A percentile compares a stretch with the other conserved stretches of the same genome.
Conservation (phyloP, 2,329 filamentous ascomycete genomes). For the Xylariaceae sp. region DNA sequence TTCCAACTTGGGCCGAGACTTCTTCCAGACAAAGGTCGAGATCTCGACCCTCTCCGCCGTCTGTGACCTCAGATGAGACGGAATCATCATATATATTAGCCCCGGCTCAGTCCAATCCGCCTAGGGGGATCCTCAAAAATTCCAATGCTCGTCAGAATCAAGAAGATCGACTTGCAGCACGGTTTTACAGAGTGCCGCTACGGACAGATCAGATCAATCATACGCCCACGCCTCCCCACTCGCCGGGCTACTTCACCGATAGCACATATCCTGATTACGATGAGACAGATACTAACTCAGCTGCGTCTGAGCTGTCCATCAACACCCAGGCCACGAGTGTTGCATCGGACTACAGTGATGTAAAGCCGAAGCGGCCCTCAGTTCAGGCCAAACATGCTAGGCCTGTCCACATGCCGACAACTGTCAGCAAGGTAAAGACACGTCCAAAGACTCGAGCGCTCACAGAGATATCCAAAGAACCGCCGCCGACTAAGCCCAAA, state of each 20-base stretch:
- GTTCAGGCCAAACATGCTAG: constrained; percentile 30
- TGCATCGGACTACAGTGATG: constrained; percentile 28
- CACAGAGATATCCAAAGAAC: constrained; percentile 22
- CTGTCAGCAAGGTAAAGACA: constrained; percentile 22
- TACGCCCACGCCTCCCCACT: constrained; percentile 9
- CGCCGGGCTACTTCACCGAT: constrained; percentile 29
- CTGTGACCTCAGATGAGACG: constrained; percentile 23
- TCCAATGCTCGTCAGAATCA: constrained; percentile 17
- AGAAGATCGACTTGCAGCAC: constrained; percentile 27
- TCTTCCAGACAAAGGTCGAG: constrained; percentile 17
- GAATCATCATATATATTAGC: constrained; percentile 26
- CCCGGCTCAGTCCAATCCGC: constrained; percentile 18
- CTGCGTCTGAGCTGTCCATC: constrained; percentile 36
- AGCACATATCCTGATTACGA: constrained; percentile 29
- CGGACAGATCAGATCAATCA: constrained; percentile 16
- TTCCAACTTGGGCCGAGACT: constrained; percentile 23
- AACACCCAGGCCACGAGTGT: constrained; percentile 40
- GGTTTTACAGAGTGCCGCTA: constrained; percentile 28
- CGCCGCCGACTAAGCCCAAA: constrained; percentile 23
- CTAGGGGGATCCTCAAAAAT: constrained; percentile 31
- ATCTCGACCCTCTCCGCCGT: constrained; percentile 19
- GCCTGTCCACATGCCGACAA: constrained; percentile 23
- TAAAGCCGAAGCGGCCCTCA: constrained; percentile 20
- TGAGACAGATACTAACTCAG: constrained; percentile 37
- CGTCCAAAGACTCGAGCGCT: constrained; percentile 23